These are phyloP conservation scores for Immersiporthe knoxdaviesiana DNA, from an alignment of 2,329 filamentous ascomycete species.

Conservation along the genomic window DNA sequence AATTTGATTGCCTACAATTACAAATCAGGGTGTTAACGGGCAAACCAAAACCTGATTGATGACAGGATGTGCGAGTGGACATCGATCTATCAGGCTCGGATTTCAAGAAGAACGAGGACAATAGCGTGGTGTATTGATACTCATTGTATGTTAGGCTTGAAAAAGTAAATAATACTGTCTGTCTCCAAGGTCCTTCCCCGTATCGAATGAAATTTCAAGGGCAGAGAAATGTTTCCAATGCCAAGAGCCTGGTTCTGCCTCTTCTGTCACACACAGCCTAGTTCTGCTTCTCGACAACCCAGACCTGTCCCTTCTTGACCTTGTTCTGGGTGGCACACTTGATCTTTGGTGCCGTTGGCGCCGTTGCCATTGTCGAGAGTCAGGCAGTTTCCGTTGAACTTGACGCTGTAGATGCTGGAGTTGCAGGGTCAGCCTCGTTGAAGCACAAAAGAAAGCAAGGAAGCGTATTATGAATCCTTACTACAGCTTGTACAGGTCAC, in stretches of 20 bases:
- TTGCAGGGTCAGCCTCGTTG: neutral
- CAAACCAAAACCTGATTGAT: neutral
- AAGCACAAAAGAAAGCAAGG: neutral
- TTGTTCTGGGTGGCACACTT: constrained; percentile 17
- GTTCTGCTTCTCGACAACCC: constrained; percentile 21
- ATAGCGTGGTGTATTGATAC: neutral
- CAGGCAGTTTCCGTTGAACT: constrained; percentile 19
- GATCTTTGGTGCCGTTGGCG: constrained; percentile 17
- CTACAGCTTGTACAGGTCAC: constrained; percentile 19
- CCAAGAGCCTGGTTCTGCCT: neutral
- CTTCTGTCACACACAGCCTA: constrained; percentile 20
- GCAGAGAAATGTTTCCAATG: neutral
- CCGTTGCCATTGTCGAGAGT: constrained; percentile 16
- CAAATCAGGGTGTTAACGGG: neutral
- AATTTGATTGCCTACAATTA: too few relatives aligned
- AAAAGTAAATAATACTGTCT: neutral
- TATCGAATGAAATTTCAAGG: neutral
- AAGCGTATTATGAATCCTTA: too few relatives aligned
- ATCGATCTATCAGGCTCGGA: neutral
- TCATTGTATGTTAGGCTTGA: neutral
- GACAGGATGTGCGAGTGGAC: neutral
- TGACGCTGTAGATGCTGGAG: constrained; percentile 1
- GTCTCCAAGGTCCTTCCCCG: neutral
- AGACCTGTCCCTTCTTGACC: constrained; percentile 17
- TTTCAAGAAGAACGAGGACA: neutral